phyloP scores from a whole-genome alignment of 352 stramenopile genomes.

The Aphanomyces stellatus region DNA sequence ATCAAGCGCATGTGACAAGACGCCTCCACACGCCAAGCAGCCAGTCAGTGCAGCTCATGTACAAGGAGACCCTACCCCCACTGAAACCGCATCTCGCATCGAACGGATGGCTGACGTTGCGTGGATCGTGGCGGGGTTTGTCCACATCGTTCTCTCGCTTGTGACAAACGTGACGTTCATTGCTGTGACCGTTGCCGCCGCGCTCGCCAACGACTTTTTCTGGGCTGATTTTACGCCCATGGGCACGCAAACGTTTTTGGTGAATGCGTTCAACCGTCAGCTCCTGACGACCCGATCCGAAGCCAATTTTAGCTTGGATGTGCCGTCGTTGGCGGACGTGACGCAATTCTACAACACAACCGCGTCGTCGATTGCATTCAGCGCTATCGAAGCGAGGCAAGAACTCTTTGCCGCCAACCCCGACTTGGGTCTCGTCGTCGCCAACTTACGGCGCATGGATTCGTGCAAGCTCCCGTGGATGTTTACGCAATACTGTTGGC shows the following conservation, averaged over 20 bases:
- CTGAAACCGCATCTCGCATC: no score
- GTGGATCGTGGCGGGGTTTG: neutral
- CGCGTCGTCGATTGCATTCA: neutral
- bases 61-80: no score
- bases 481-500: slow-evolving; percentile 19
- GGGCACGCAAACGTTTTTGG: slow-evolving; percentile 1
- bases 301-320: neutral
- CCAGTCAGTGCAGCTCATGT: no score
- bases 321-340: neutral
- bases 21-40: no score
- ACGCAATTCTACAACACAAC: neutral
- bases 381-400: neutral
- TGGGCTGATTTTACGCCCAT: slow-evolving; percentile 10
- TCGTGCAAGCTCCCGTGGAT: slow-evolving; percentile 11
- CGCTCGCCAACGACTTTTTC: slow-evolving; percentile 16
- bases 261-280: slow-evolving; percentile 5
- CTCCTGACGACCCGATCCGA: neutral
- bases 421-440: neutral
- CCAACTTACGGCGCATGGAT: neutral
- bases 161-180: neutral
- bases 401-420: neutral
- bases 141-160: neutral
- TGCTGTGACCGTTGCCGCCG: neutral
- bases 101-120: neutral
- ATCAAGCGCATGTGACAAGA: no score